Evolutionary conservation across 192 early-diverging fungal species (phyloP).

Genomic region (Podila minutissima): DNA sequence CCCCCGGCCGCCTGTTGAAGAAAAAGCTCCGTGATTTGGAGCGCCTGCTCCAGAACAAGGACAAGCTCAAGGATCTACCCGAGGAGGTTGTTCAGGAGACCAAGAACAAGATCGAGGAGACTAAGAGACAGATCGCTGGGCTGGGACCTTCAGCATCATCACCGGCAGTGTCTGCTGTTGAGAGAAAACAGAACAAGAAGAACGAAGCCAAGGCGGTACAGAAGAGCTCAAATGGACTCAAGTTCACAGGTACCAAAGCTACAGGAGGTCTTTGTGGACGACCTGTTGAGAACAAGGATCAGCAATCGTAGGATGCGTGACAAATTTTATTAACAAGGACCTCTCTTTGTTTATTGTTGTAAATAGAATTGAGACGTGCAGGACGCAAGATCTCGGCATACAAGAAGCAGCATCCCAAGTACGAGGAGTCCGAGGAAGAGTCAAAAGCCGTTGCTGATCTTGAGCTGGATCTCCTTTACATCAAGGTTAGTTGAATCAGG

Average conservation of each 20-base stretch:
- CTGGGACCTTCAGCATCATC: slow-evolving; percentile 12
- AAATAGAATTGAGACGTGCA: slow-evolving; percentile 39
- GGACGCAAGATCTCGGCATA: slow-evolving; percentile 29
- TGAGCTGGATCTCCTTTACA: slow-evolving; percentile 34
- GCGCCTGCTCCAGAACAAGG: slow-evolving; percentile 40
- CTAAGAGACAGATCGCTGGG: slow-evolving; percentile 23
- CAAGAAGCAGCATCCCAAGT: slow-evolving; percentile 43
- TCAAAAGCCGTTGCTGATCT: slow-evolving; percentile 23
- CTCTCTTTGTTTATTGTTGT: neutral
- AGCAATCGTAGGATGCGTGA: no score
- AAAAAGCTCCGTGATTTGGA: slow-evolving; percentile 39
- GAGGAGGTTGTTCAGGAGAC: slow-evolving; percentile 28
- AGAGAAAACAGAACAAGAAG: neutral
- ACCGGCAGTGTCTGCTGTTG: neutral
- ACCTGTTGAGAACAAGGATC: neutral
- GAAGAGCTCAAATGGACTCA: slow-evolving; percentile 8
- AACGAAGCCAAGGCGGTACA: neutral
- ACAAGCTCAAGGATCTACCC: slow-evolving; percentile 32
- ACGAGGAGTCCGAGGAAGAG: slow-evolving; percentile 19
- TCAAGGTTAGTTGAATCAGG: slow-evolving; percentile 23
- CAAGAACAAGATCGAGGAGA: slow-evolving; percentile 25
- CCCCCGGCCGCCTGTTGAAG: slow-evolving; percentile 34
- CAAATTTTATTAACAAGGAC: no score
- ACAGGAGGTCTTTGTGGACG: no score
- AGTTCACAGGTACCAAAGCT: slow-evolving; percentile 28